phyloP scores from a whole-genome alignment of 2,329 filamentous ascomycete genomes.

The Talaromyces funiculosus region DNA sequence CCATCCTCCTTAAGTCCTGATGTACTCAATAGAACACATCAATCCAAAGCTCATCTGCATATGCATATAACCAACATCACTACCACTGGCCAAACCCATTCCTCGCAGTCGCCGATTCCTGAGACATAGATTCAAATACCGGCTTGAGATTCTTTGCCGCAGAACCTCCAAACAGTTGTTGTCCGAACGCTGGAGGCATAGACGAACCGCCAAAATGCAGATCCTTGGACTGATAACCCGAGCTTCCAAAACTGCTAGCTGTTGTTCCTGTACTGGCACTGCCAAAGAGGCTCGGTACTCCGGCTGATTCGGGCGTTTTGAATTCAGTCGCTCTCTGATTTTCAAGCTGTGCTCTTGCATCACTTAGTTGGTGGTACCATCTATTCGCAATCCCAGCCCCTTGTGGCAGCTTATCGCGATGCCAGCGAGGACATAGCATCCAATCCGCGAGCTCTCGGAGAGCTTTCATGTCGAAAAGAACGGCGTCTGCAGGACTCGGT shows the following conservation, averaged over 20 bases:
- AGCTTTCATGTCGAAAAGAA: slow-evolving; percentile 5
- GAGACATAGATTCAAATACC: slow-evolving; percentile 4
- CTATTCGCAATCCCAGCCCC: slow-evolving; percentile 7
- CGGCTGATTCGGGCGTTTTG: slow-evolving; percentile 1
- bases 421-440: slow-evolving; percentile 15
- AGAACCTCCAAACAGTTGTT: not conserved
- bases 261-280: not conserved
- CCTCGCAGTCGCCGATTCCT: not conserved
- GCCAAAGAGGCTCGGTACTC: not conserved
- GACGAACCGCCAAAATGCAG: not conserved
- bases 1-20: not conserved
- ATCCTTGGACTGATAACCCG: not conserved
- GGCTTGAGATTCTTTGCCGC: slow-evolving; percentile 6
- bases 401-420: slow-evolving; percentile 5
- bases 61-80: not conserved
- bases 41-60: not conserved
- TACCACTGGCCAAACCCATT: not conserved
- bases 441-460: slow-evolving; percentile 11
- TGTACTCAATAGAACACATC: not conserved
- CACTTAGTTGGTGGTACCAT: slow-evolving; percentile 7
- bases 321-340: not conserved
- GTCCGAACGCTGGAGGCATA: not conserved
- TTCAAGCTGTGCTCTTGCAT: not conserved
- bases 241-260: slow-evolving; percentile 1
- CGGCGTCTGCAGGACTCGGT: not conserved